Percentiles rank a stretch among this genome's conserved stretches.
Conservation (phyloP, 495 filamentous ascomycete species). For the Rhizodiscina lignyota region DNA sequence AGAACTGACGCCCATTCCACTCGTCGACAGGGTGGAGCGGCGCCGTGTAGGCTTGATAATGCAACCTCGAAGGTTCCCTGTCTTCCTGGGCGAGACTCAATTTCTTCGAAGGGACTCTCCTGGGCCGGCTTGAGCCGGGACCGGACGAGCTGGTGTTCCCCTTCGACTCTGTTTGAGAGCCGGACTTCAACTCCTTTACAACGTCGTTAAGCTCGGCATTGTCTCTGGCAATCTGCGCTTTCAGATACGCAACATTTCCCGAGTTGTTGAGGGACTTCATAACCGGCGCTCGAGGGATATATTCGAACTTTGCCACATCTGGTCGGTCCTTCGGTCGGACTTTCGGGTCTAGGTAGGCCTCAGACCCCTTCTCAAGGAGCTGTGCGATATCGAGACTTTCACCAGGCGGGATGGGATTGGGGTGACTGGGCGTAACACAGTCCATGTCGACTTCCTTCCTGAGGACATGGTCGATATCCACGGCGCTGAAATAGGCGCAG, state of each 20-base stretch:
- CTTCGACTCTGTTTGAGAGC: no score
- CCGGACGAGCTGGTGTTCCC: no score
- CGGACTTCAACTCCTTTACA: slow-evolving; percentile 48
- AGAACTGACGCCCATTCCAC: no score
- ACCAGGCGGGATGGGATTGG: slow-evolving; percentile 59
- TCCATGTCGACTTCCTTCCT: slow-evolving; percentile 98
- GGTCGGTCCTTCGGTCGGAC: slow-evolving; percentile 35
- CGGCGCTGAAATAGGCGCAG: slow-evolving; percentile 87
- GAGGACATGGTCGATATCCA: slow-evolving; percentile 86
- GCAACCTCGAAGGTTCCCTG: no score
- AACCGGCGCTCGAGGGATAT: slow-evolving; percentile 54
- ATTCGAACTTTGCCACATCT: slow-evolving; percentile 41
- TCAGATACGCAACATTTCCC: slow-evolving; percentile 45
- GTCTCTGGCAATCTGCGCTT: slow-evolving; percentile 66
- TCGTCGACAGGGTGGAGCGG: no score
- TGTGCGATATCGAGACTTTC: slow-evolving; percentile 67
- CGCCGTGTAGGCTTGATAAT: no score
- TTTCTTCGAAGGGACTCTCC: no score
- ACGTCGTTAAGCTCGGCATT: slow-evolving; percentile 60
- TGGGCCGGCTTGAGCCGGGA: no score
- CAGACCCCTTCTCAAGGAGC: slow-evolving; percentile 53
- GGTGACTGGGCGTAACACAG: slow-evolving; percentile 81
- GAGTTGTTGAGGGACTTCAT: slow-evolving; percentile 47
- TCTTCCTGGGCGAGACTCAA: no score
- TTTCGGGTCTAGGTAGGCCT: slow-evolving; percentile 46